Evolutionary conservation across 23 red algal species (phyloP).

Genomic region (Gracilariopsis chorda): DNA sequence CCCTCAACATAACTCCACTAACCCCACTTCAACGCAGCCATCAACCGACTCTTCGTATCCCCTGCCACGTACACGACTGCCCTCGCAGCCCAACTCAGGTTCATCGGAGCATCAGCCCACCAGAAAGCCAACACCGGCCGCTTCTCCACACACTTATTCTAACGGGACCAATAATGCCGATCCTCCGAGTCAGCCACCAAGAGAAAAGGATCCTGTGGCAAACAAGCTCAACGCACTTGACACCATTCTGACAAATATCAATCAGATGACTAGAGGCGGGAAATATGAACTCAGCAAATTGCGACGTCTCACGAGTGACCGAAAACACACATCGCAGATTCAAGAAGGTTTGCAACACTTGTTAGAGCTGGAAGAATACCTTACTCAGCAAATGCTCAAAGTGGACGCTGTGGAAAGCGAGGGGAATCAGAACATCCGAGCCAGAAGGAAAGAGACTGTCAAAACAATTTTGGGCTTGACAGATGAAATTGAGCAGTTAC

Average conservation of each 20-base stretch:
- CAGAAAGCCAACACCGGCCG: neutral
- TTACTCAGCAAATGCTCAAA: slow-evolving; percentile 65
- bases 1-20: slow-evolving; percentile 6
- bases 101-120: neutral
- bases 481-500: slow-evolving; percentile 46
- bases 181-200: neutral
- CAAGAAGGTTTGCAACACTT: slow-evolving; percentile 16
- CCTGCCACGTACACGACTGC: no score
- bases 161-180: no score
- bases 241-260: neutral
- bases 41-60: neutral
- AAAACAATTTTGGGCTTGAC: slow-evolving; percentile 40
- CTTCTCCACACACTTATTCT: neutral
- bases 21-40: neutral
- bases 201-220: neutral
- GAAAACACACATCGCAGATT: neutral
- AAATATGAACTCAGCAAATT: slow-evolving; percentile 43
- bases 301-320: neutral
- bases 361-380: slow-evolving; percentile 60
- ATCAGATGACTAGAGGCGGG: neutral
- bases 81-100: neutral
- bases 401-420: slow-evolving; percentile 65
- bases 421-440: slow-evolving; percentile 39
- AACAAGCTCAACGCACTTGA: neutral
- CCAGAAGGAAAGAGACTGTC: slow-evolving; percentile 52